phyloP scores from a whole-genome alignment of 192 early-diverging fungal genomes.

The Lobosporangium transversale region DNA sequence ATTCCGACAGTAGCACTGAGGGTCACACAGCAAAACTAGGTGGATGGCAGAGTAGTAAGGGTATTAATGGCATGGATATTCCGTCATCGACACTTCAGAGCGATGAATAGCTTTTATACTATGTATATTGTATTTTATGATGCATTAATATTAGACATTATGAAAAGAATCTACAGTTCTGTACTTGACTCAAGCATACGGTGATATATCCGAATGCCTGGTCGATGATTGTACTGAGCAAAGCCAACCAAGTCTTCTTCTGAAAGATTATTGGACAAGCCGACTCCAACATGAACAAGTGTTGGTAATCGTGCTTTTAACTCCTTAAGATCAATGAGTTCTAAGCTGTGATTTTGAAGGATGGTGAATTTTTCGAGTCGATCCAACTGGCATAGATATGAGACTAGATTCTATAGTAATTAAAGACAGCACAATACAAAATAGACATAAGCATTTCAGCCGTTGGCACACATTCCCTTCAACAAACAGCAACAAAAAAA shows the following conservation, averaged over 20 bases:
- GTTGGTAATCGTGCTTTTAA: slow-evolving; percentile 15
- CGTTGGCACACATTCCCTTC: too few relatives aligned
- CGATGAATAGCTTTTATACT: neutral
- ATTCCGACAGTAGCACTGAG: too few relatives aligned
- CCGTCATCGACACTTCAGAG: slow-evolving; percentile 16
- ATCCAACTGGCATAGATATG: slow-evolving; percentile 47
- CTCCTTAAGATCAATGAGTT: slow-evolving; percentile 21
- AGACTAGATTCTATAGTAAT: slow-evolving; percentile 28
- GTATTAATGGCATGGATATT: slow-evolving; percentile 23
- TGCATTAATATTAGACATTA: neutral
- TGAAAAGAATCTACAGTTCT: slow-evolving; percentile 12
- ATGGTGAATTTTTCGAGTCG: slow-evolving; percentile 42
- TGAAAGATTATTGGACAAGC: slow-evolving; percentile 14
- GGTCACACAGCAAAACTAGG: too few relatives aligned
- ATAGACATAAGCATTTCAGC: neutral
- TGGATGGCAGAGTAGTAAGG: slow-evolving; percentile 21
- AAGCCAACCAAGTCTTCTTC: slow-evolving; percentile 15
- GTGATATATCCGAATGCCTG: slow-evolving; percentile 15
- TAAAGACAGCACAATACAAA: neutral
- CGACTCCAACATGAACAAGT: slow-evolving; percentile 22
- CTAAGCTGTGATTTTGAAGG: slow-evolving; percentile 30
- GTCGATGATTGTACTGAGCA: slow-evolving; percentile 12
- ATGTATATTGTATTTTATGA: neutral
- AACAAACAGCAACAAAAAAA: too few relatives aligned
- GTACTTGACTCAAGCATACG: slow-evolving; percentile 43